phyloP scores from a whole-genome alignment of 139 green algal genomes.

The Chlamydomonas applanata region DNA sequence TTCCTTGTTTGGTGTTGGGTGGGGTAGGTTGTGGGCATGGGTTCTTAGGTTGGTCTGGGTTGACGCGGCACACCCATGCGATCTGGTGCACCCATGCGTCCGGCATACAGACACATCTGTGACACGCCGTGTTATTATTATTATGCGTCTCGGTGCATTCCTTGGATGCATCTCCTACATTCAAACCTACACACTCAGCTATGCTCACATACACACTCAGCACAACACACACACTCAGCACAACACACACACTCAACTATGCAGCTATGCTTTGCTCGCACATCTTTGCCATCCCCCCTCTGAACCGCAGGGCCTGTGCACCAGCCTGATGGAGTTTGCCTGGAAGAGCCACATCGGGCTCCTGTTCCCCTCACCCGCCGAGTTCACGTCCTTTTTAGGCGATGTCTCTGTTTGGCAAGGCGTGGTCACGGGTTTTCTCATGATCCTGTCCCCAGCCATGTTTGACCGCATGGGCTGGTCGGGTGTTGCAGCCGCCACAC shows the following conservation, averaged over 20 bases:
- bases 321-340: constrained; percentile 87
- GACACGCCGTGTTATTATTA: no score
- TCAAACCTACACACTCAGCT: no score
- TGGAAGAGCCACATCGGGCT: constrained; percentile 92
- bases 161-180: no score
- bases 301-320: constrained; percentile 68
- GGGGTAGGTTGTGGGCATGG: no score
- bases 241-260: not conserved
- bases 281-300: not conserved
- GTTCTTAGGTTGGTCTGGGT: no score
- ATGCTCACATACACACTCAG: no score
- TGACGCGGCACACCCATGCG: constrained; percentile 3
- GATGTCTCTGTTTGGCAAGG: constrained; percentile 85
- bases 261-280: not conserved
- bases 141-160: no score
- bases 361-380: constrained; percentile 73
- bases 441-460: constrained; percentile 76
- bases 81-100: no score
- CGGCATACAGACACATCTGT: no score
- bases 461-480: constrained; percentile 80
- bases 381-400: constrained; percentile 78
- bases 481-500: constrained; percentile 75
- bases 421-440: constrained; percentile 73
- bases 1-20: no score
- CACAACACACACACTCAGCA: not conserved